Evolutionary conservation across 163 green algal species (phyloP), one percentile per base, ranked within the genome.

Genomic region (Trebouxiophyceae sp.): DNA sequence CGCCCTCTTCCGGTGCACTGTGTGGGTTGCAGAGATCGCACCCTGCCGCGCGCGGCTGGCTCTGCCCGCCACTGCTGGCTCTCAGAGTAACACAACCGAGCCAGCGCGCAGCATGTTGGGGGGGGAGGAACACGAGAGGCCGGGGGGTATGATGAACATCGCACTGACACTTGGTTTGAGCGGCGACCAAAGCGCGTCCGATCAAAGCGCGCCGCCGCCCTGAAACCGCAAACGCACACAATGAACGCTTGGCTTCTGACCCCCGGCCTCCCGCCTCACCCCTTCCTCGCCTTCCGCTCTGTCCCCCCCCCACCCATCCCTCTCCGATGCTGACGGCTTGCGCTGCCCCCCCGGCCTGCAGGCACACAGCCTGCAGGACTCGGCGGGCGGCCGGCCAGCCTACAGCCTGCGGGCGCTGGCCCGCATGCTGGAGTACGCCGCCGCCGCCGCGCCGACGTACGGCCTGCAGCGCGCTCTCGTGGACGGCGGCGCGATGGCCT

Each of bases 401-500:
- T 96, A 93, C 83, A 91, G 79, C 69, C 77, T 96, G 61, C 81
- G 90, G 67, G 92, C 87, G 24, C 82, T 96, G 28, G 87, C 78
- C 67, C 81, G 94, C 1, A 84, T 89, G 0, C 77, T 98, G 57
- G 86, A 95, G 77, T 99, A 97, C 66, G 80, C 82, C 1, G 71
- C 77, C 2, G 58, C 65, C 2, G 81, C 84, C 1, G 46, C 84
- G 57, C 77, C 81, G 2, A 46, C 77, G 22, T 98, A 97, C 72
- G 94, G 93, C 33, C 70, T 97, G 67, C 66, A 77, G 57, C 80
- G 90, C 7, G 77, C 88, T 5, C 87, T 98, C 62, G 89, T 86
- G 54, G 94, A 99, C 73, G 94, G 90, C 54, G 84, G 92, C 26
- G 77, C 74, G 66, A 98, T 98, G 93, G 83, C 83, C 6, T 99